A percentile compares a stretch with the other conserved stretches of the same genome.
Evolutionary conservation across 345 rosid species (phyloP).

Genomic region (Eucalyptus shirleyi): DNA sequence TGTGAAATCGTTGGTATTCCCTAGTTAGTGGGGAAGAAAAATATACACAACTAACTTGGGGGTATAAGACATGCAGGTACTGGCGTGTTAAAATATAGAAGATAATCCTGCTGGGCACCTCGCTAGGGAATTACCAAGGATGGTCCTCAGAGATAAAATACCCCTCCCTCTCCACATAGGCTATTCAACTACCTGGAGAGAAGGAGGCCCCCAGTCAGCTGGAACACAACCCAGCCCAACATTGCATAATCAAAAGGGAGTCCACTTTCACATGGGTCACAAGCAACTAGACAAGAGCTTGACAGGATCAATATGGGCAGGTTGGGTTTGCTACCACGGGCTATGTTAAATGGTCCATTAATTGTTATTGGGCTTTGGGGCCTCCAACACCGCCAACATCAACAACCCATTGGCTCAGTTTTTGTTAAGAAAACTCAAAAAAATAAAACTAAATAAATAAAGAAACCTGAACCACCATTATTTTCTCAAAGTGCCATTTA

Average conservation of each 20-base stretch:
- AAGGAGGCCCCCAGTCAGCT: neutral
- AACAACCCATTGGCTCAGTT: neutral
- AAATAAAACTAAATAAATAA: neutral
- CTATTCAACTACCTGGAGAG: no score
- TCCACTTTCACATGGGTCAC: neutral
- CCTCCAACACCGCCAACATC: neutral
- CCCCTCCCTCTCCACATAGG: no score
- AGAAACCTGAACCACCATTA: neutral
- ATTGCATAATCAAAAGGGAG: neutral
- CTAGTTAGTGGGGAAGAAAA: no score
- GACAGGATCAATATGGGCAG: neutral
- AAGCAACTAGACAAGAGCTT: neutral
- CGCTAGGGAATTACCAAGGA: no score
- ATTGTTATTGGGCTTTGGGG: neutral
- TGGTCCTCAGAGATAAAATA: no score
- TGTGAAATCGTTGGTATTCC: no score
- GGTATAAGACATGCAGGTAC: accelerated
- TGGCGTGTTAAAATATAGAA: no score
- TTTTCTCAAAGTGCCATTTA: neutral
- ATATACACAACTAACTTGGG: no score
- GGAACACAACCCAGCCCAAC: neutral
- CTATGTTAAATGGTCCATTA: neutral
- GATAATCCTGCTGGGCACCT: no score
- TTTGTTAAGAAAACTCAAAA: neutral
- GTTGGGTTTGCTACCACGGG: neutral